Conservation (phyloP, 2,329 filamentous ascomycete genomes). For the Aspergillus vadensis region DNA sequence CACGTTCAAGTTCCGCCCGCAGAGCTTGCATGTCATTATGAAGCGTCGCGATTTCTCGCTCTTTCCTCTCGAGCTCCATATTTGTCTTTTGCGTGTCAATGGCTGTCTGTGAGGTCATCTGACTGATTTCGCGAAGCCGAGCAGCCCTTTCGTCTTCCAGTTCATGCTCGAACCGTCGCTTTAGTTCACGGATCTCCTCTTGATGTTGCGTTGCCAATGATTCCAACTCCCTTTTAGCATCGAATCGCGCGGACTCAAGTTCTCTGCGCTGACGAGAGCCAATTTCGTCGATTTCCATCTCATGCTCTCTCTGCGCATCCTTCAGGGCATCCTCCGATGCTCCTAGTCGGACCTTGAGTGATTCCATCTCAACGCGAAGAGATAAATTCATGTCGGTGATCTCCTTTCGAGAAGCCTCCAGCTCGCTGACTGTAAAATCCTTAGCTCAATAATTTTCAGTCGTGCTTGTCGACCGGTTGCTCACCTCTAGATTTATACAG, state of each 20-base stretch:
- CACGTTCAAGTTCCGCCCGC: conserved; percentile 58
- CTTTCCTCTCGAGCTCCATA: conserved; percentile 54
- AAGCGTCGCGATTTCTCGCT: conserved; percentile 54
- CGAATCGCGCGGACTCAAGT: conserved; percentile 46
- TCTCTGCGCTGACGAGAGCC: conserved; percentile 54
- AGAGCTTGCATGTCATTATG: conserved; percentile 42
- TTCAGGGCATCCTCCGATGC: conserved; percentile 54
- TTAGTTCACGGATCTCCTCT: conserved; percentile 67
- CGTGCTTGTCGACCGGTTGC: conserved; percentile 24
- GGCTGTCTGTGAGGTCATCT: conserved; percentile 36
- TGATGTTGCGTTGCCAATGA: conserved; percentile 63
- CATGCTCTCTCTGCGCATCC: conserved; percentile 54
- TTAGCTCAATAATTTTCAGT: neutral
- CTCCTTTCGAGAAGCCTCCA: conserved; percentile 56
- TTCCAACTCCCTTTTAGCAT: conserved; percentile 56
- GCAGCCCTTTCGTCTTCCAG: conserved; percentile 62
- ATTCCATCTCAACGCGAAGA: conserved; percentile 69
- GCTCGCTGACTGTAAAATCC: conserved; percentile 54
- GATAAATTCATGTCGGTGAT: conserved; percentile 55
- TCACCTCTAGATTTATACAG: conserved; percentile 74
- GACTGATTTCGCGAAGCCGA: conserved; percentile 43
- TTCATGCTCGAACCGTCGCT: conserved; percentile 65
- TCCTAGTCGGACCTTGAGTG: conserved; percentile 56
- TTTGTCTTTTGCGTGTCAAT: conserved; percentile 44
- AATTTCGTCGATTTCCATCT: conserved; percentile 55